phyloP scores from a whole-genome alignment of 2,329 filamentous ascomycete genomes.

The Phaeosphaeriaceae sp. region DNA sequence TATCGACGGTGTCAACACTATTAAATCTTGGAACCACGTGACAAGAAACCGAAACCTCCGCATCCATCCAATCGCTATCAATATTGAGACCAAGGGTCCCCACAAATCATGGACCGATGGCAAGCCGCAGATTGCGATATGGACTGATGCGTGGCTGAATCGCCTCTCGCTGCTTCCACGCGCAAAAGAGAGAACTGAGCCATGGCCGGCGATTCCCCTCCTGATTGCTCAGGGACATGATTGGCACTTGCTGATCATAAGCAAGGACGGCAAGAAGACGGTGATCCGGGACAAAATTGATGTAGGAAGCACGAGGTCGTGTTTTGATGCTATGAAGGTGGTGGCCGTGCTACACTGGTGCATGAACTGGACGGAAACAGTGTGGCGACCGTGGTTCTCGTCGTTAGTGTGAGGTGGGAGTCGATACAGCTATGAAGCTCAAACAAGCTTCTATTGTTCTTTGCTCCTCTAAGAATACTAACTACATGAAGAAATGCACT shows the following conservation, averaged over 20 bases:
- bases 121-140: conserved; percentile 27
- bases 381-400: conserved; percentile 35
- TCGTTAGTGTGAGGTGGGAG: too few relatives aligned
- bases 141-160: conserved; percentile 26
- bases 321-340: conserved; percentile 32
- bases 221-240: conserved; percentile 35
- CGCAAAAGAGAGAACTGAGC: conserved; percentile 3
- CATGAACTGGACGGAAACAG: conserved; percentile 31
- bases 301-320: conserved; percentile 30
- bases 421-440: too few relatives aligned
- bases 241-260: conserved; percentile 34
- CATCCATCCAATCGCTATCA: conserved; percentile 26
- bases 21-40: too few relatives aligned
- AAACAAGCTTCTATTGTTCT: too few relatives aligned
- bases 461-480: too few relatives aligned
- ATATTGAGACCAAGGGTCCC: conserved; percentile 33
- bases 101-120: conserved; percentile 35
- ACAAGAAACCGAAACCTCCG: not conserved
- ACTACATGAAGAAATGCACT: too few relatives aligned
- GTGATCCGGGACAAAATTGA: conserved; percentile 27
- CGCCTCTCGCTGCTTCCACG: conserved; percentile 20
- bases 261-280: conserved; percentile 23
- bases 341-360: conserved; percentile 32
- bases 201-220: conserved; percentile 29
- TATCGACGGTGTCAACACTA: too few relatives aligned